Evolutionary conservation across 148 eudicot genomes (phyloP), one percentile per base, ranked within the genome.

Genomic region (Rheum nobile): DNA sequence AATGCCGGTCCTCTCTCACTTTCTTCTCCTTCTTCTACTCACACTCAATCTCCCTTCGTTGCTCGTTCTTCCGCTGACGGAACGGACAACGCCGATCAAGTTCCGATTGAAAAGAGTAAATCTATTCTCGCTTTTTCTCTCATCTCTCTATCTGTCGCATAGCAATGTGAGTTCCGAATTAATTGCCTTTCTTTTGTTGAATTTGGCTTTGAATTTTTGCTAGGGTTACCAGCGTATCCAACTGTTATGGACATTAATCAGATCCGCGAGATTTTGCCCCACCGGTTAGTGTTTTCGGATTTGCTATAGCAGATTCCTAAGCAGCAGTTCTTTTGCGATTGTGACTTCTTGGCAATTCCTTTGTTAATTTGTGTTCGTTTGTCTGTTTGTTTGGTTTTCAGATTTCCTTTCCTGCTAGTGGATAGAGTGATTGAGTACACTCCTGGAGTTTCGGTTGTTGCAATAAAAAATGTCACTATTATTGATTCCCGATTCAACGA

Each of bases 341-440:
- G 10, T 59, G 48, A 38, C 6, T 75, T 19, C 37, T 34, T 16
- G 32, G 39, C 41, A 17, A 65, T 65, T 65, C 16, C 22, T 17
- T 41, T 31, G 70, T 17, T 65, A 17, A 65, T 65, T 65, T 65
- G 67, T 17, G 37, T 61, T 13, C 37, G 35, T 61, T 59, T 29
- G 37, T 34, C 16, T 29, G 32, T 17, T 5, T 31, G 11, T 0
- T 26, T 57, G 34, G 67, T 28, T 26, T 72, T 68, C 52, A 95
- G 98, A 42, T 95, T 86, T 80, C 98, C 98, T 2, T 91, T 95
- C 83, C 78, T 95, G 76, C 78, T 95, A 72, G 97, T 95, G 81
- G 98, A 95, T 95, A 91, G 97, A 88, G 98, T 95, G 86, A 75
- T 91, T 50, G 97, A 91, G 81, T 86, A 88, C 77, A 88, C 78